Conservation (phyloP, 148 eudicot species). For the Pharnaceum exiguum region DNA sequence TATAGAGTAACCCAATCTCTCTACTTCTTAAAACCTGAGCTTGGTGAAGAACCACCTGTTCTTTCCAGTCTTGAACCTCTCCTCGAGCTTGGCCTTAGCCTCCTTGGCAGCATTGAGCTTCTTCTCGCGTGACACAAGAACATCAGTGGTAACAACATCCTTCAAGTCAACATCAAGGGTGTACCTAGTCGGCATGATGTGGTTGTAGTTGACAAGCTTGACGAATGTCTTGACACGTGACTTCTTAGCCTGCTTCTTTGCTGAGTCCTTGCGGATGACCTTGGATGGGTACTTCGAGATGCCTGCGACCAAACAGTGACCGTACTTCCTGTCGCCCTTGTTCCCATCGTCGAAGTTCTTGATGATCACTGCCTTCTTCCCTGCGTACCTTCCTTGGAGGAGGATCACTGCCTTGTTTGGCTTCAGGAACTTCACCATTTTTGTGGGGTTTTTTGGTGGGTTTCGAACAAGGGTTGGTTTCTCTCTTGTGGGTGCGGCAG, state of each 20-base stretch:
- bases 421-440: constrained; percentile 26
- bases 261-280: constrained; percentile 22
- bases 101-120: constrained; percentile 27
- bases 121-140: constrained; percentile 2
- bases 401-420: constrained; percentile 20
- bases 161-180: constrained; percentile 21
- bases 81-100: constrained; percentile 15
- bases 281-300: constrained; percentile 21
- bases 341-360: constrained; percentile 21
- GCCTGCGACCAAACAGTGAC: constrained; percentile 25
- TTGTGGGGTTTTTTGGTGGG: neutral
- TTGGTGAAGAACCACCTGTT: constrained; percentile 12
- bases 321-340: constrained; percentile 9
- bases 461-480: no score
- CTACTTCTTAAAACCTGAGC: constrained; percentile 3
- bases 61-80: constrained; percentile 24
- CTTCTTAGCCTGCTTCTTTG: constrained; percentile 27
- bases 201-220: constrained; percentile 21
- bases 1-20: no score
- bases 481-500: no score
- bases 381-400: constrained; percentile 24
- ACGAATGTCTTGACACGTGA: constrained; percentile 17
- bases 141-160: constrained; percentile 13
- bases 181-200: constrained; percentile 26
- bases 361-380: constrained; percentile 19